These are phyloP conservation scores for Botrytis cinerea DNA, from an alignment of 2,329 filamentous ascomycete species.

Conservation along the genomic window DNA sequence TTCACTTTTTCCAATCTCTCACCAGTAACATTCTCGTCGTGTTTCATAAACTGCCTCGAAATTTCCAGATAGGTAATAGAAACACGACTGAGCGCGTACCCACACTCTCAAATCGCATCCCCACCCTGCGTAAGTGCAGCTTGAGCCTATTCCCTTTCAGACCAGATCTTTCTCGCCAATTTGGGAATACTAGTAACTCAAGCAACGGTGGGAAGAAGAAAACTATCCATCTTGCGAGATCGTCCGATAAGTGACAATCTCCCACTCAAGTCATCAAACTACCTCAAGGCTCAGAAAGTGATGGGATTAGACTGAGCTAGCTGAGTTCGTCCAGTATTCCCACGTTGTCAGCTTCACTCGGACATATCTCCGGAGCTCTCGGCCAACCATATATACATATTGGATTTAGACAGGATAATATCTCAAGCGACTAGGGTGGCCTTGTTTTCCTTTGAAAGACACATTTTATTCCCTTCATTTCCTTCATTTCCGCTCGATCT, in stretches of 20 bases:
- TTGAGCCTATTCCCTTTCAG: background rate
- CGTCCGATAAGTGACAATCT: background rate
- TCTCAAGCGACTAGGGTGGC: background rate
- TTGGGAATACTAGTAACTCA: background rate
- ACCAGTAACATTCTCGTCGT: background rate
- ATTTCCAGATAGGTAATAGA: background rate
- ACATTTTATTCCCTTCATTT: background rate
- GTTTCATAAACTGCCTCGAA: background rate
- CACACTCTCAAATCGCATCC: background rate
- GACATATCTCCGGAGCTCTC: background rate
- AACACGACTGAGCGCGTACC: background rate
- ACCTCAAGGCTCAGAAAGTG: background rate
- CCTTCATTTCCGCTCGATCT: background rate
- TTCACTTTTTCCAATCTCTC: background rate
- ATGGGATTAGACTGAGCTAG: background rate
- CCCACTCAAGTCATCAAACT: background rate
- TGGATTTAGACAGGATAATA: background rate
- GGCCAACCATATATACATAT: background rate
- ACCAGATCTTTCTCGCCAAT: background rate
- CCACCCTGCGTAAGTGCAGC: background rate
- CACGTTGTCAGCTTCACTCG: background rate
- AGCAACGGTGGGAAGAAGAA: background rate
- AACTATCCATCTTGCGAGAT: background rate
- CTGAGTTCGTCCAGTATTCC: background rate
- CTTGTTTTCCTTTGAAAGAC: background rate